Conservation (phyloP, 108 stramenopile species). For the Cyclotella cryptica region DNA sequence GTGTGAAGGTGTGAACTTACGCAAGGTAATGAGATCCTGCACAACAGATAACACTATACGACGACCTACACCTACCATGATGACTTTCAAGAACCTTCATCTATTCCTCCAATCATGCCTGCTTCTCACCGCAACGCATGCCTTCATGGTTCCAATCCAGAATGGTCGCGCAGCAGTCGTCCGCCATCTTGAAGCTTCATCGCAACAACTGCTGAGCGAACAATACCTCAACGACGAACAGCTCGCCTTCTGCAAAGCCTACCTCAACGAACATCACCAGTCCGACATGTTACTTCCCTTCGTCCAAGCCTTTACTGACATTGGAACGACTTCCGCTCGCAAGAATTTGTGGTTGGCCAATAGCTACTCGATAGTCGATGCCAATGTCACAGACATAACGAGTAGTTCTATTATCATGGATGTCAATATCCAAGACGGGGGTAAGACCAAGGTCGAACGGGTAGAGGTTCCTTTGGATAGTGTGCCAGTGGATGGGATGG, state of each 20-base stretch:
- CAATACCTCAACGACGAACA: constrained; percentile 25
- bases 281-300: constrained; percentile 60
- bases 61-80: too few species aligned
- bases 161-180: not conserved
- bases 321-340: constrained; percentile 63
- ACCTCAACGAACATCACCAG: constrained; percentile 84
- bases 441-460: constrained; percentile 30
- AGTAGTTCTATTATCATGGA: constrained; percentile 25
- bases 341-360: constrained; percentile 80
- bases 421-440: constrained; percentile 46
- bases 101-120: not conserved
- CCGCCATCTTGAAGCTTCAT: not conserved
- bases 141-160: not conserved
- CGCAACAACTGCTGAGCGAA: not conserved
- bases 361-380: constrained; percentile 61
- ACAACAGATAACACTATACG: too few species aligned
- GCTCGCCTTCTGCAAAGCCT: constrained; percentile 59
- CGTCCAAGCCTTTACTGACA: constrained; percentile 68
- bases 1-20: too few species aligned
- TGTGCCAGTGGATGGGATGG: constrained; percentile 44
- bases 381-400: constrained; percentile 63
- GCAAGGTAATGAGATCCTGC: too few species aligned
- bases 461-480: constrained; percentile 48
- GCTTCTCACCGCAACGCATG: not conserved
- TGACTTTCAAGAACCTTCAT: not conserved